Conservation (phyloP, 2,329 filamentous ascomycete genomes). For the Fusarium nematophilum region DNA sequence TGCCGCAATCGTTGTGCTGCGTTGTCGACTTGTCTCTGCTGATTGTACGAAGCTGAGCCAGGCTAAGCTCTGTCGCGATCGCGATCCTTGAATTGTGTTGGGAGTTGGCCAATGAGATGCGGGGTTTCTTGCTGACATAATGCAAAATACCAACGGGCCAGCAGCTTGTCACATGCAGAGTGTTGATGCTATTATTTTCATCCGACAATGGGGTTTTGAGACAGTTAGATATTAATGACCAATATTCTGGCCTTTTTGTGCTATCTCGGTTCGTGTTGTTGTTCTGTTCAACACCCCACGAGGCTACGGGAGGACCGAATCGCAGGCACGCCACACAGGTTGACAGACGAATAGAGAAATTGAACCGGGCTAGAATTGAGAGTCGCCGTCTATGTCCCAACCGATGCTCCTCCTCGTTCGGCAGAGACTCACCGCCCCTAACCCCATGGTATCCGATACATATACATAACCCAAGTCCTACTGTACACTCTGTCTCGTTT, state of each 20-base stretch:
- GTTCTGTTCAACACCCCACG: no score
- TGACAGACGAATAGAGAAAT: background rate
- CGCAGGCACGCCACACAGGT: background rate
- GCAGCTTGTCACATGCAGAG: background rate
- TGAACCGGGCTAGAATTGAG: slow-evolving; percentile 33
- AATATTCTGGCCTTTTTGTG: no score
- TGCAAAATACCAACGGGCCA: background rate
- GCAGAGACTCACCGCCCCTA: slow-evolving; percentile 20
- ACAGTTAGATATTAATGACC: no score
- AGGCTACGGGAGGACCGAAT: background rate
- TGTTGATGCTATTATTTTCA: background rate
- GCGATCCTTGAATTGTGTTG: slow-evolving; percentile 24
- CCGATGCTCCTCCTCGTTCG: slow-evolving; percentile 7
- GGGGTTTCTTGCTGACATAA: slow-evolving; percentile 41
- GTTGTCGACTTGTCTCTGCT: slow-evolving; percentile 6
- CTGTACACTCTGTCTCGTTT: slow-evolving; percentile 39
- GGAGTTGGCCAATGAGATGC: slow-evolving; percentile 35
- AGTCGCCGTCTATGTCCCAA: slow-evolving; percentile 38
- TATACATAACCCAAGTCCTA: slow-evolving; percentile 44
- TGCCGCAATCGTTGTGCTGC: slow-evolving; percentile 16
- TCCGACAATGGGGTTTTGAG: no score
- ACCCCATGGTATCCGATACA: slow-evolving; percentile 42
- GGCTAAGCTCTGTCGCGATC: slow-evolving; percentile 39
- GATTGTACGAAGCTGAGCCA: slow-evolving; percentile 39
- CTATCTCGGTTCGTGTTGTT: no score